Percentiles rank a stretch among this genome's conserved stretches.
Conservation (phyloP, 139 green algal species). For the Klebsormidium nitens region DNA sequence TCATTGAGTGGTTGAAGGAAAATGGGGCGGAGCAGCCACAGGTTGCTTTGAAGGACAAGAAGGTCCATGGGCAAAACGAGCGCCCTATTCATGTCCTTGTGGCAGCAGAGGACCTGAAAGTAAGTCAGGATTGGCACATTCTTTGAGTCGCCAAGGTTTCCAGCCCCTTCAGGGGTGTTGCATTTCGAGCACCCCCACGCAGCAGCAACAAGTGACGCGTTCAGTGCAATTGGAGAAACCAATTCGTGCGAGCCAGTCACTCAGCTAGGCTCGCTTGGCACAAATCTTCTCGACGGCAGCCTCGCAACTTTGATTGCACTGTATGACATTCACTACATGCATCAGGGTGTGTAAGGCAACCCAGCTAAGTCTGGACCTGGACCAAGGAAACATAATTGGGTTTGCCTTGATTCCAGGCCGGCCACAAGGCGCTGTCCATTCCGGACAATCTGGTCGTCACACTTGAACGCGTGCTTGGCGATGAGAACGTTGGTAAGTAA, state of each 20-base stretch:
- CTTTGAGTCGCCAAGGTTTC: background rate
- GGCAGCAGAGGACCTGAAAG: conserved; percentile 33
- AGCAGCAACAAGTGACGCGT: background rate
- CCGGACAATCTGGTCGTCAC: conserved; percentile 78
- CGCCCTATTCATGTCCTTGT: conserved; percentile 29
- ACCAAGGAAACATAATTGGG: background rate
- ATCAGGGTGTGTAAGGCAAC: no score
- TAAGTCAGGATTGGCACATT: conserved; percentile 5
- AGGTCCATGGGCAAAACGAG: background rate
- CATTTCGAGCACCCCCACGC: background rate
- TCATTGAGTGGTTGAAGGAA: conserved; percentile 36
- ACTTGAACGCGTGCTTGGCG: conserved; percentile 75
- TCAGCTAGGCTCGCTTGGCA: background rate
- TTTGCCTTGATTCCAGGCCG: conserved; percentile 35
- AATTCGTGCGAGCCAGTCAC: background rate
- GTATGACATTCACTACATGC: background rate
- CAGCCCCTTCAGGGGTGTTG: background rate
- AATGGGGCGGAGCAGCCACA: conserved; percentile 25
- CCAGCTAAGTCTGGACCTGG: no score
- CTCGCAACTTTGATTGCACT: background rate
- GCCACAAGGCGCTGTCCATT: conserved; percentile 66
- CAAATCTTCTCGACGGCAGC: background rate
- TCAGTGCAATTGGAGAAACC: background rate
- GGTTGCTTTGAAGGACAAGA: conserved; percentile 16
- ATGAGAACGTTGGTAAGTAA: conserved; percentile 56